phyloP scores from a whole-genome alignment of 495 filamentous ascomycete species.

The Articulospora tetracladia region DNA sequence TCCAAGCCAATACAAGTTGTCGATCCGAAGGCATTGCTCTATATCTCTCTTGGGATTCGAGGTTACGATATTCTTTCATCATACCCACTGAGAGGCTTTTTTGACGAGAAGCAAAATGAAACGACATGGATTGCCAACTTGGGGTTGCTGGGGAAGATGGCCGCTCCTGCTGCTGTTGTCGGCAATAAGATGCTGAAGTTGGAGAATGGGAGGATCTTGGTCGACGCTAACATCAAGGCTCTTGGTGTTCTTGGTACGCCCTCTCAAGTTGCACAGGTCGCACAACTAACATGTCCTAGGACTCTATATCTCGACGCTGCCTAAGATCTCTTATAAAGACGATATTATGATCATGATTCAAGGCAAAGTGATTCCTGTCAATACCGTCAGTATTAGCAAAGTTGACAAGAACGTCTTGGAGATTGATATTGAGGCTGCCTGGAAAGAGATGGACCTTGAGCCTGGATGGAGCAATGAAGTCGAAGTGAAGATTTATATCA shows the following conservation, averaged over 20 bases:
- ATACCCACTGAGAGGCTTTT: constrained; percentile 58
- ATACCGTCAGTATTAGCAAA: constrained; percentile 59
- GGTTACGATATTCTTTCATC: constrained; percentile 83
- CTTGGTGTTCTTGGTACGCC: constrained; percentile 70
- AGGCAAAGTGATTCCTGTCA: constrained; percentile 60
- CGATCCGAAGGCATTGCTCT: constrained; percentile 42
- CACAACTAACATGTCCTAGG: constrained; percentile 35
- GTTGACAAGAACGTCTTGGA: constrained; percentile 58
- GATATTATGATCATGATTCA: constrained; percentile 75
- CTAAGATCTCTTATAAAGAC: constrained; percentile 51
- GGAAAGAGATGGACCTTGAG: constrained; percentile 67
- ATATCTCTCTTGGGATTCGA: constrained; percentile 52
- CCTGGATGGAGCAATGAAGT: constrained; percentile 85
- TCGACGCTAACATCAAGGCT: constrained; percentile 71
- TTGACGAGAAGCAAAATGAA: constrained; percentile 32
- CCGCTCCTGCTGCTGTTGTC: constrained; percentile 74
- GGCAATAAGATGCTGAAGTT: constrained; percentile 50
- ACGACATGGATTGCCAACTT: constrained; percentile 57
- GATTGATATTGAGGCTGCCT: constrained; percentile 74
- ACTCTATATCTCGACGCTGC: constrained; percentile 66
- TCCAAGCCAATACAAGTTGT: constrained; percentile 42
- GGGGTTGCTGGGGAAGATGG: constrained; percentile 85
- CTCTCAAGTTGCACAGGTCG: neutral
- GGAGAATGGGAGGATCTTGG: constrained; percentile 54
- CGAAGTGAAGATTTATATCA: constrained; percentile 61